Conservation (phyloP, 257 asterid species). For the Solanum neorickii region DNA sequence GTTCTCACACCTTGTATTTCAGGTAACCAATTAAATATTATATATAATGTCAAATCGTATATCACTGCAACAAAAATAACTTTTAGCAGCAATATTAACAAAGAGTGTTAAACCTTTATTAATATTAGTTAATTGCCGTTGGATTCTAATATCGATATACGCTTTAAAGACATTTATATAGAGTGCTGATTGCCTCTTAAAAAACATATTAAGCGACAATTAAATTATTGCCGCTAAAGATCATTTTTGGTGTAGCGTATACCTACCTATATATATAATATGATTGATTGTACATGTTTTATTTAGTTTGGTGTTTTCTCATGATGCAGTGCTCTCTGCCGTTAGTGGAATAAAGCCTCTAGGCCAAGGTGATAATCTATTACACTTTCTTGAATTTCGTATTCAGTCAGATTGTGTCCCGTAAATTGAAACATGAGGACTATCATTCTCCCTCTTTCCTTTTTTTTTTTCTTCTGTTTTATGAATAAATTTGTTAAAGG, state of each 20-base stretch:
- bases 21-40: constrained; percentile 9
- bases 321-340: constrained; percentile 51
- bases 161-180: too few relatives aligned
- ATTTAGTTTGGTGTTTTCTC: background rate
- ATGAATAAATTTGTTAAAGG: background rate
- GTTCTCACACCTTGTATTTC: constrained; percentile 79
- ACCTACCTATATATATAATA: background rate
- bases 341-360: constrained; percentile 48
- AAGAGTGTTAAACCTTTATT: too few relatives aligned
- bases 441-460: rapidly evolving
- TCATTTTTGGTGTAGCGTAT: background rate
- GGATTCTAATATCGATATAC: rapidly evolving
- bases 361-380: background rate
- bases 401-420: rapidly evolving
- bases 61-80: background rate
- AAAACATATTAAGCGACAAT: too few relatives aligned
- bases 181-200: background rate
- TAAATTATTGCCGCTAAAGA: background rate
- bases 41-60: background rate
- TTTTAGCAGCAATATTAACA: too few relatives aligned
- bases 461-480: too few relatives aligned
- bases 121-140: too few relatives aligned
- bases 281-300: background rate
- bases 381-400: background rate
- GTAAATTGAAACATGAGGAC: rapidly evolving